Evolutionary conservation across 2,329 filamentous ascomycete genomes (phyloP), one percentile per base, ranked within the genome.

Genomic region (Lachnellula subtilissima): DNA sequence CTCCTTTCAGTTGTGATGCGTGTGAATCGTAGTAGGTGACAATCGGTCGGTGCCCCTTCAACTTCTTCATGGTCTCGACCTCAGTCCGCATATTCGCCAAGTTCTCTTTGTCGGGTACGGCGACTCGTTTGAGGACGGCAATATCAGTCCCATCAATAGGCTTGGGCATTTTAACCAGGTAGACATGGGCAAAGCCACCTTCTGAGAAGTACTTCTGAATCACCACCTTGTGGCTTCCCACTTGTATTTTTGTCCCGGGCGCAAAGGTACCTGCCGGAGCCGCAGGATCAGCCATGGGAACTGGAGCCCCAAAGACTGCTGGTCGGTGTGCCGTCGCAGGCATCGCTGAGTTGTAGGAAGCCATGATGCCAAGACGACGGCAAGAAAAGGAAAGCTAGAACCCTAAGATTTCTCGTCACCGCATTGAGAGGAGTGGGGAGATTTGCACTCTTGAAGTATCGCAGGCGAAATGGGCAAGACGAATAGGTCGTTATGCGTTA

Each of bases 41-140:
- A 69, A 99, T 97, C 67, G 94, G 88, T 61, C 86, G 85, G 80
- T 97, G 94, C 55, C 94, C 94, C 78, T 96, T 96, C 67, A 99
- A 81, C 74, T 94, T 92, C 85, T 99, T 99, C 94, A 99, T 99
- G 14, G 94, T 99, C 77, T 99, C 94, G 65, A 99, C 94, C 79
- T 99, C 94, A 64, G 87, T 97, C 73, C 94, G 86, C 94, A 99
- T 97, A 73, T 89, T 92, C 61, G 90, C 89, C 75, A 99, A 79
- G 56, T 93, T 85, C 62, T 96, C 89, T 79, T 96, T 97, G 75
- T 99, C 94, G 35, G 94, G 91, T 52, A 97, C 94, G 37, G 94
- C 94, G 56, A 99, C 94, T 69, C 94, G 82, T 80, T 99, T 71
- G 56, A 71, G 56, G 7, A 71, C 61, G 5, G 69, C 69, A 53